A percentile compares a stretch with the other conserved stretches of the same genome.
phyloP scores from a whole-genome alignment of 495 filamentous ascomycete genomes.

The Chaetomium tenue region DNA sequence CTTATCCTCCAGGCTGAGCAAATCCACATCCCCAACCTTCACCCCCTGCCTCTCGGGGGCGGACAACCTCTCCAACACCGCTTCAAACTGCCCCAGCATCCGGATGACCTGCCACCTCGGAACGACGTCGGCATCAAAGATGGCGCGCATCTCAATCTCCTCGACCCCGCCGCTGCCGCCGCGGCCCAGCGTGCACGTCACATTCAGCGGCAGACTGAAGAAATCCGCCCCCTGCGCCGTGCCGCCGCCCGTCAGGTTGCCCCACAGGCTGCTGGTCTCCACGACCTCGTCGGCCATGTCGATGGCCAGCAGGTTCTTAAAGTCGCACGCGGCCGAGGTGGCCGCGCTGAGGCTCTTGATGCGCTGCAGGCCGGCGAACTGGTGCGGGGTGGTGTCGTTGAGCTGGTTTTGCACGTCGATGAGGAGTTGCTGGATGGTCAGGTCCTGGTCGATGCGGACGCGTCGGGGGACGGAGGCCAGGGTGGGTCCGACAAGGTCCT shows the following conservation, averaged over 20 bases:
- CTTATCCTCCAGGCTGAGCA: constrained; percentile 24
- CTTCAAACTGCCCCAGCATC: constrained; percentile 33
- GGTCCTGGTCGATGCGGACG: constrained; percentile 37
- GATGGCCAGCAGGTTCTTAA: constrained; percentile 59
- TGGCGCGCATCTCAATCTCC: constrained; percentile 26
- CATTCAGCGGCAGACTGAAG: constrained; percentile 31
- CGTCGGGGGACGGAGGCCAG: constrained; percentile 60
- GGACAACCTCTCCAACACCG: constrained; percentile 13
- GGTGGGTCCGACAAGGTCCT: constrained; percentile 51
- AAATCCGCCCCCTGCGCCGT: constrained; percentile 29
- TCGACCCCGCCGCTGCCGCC: not conserved
- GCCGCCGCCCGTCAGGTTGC: constrained; percentile 23
- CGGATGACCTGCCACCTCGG: constrained; percentile 25
- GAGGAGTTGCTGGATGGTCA: constrained; percentile 36
- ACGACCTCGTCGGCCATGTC: constrained; percentile 38
- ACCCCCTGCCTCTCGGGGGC: constrained; percentile 4
- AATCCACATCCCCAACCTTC: constrained; percentile 27
- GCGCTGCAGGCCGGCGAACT: constrained; percentile 61
- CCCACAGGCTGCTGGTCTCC: constrained; percentile 28
- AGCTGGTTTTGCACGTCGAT: constrained; percentile 49
- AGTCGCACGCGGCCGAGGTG: constrained; percentile 56
- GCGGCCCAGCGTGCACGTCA: constrained; percentile 25
- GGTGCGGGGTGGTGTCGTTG: constrained; percentile 51
- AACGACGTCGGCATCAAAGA: constrained; percentile 32
- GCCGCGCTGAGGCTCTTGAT: constrained; percentile 55